Base-by-base conservation (phyloP, 1,139 yeast genomes). In the Meyerozyma athensensis region DNA sequence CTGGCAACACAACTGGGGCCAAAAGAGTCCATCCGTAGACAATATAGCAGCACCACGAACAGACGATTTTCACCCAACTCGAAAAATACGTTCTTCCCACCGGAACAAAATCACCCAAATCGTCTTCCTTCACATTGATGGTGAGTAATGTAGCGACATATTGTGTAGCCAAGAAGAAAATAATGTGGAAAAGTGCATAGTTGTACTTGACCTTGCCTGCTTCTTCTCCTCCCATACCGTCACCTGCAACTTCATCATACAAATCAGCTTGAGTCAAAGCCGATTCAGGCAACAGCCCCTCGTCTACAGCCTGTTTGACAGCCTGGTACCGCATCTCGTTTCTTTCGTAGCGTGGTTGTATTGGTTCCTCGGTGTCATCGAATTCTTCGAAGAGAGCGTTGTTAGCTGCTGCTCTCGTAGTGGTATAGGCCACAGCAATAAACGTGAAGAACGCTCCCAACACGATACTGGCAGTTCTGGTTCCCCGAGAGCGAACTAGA, bases 61-160 rank as follows among this genome's bases (percentile, higher is more conserved):
- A 81, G 19, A 85, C 70, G 42, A 92, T 86, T 63, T 92, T 92
- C 39, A 90, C 89, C 96, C 97, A 89, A 10, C 96, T 81, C 43
- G 94, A 84, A 57, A 92, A 92, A 59, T 90, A 90, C 0, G 98
- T 92, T 56, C 98, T 72, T 1, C 99, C 99, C 5, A 94, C 98
- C 0, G 98, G 98, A 6, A 89, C 82, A 55, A 94, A 94, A 46
- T 87, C 95, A 6, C 95, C 96, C 36, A 79, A 74, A 43, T 82
- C 84, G 49, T 86, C 95, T 49, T 82, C 81, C 39, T 84, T 81
- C 22, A 92, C 97, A 53, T 90, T 92, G 60, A 89, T 86, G 0
- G 98, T 94, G 43, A 94, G 70, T 45, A 94, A 68, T 1, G 96
- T 89, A 1, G 98, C 97, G 36, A 92, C 90, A 77, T 95, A 94